Conservation (phyloP, 345 rosid species). For the Kandelia obovata region DNA sequence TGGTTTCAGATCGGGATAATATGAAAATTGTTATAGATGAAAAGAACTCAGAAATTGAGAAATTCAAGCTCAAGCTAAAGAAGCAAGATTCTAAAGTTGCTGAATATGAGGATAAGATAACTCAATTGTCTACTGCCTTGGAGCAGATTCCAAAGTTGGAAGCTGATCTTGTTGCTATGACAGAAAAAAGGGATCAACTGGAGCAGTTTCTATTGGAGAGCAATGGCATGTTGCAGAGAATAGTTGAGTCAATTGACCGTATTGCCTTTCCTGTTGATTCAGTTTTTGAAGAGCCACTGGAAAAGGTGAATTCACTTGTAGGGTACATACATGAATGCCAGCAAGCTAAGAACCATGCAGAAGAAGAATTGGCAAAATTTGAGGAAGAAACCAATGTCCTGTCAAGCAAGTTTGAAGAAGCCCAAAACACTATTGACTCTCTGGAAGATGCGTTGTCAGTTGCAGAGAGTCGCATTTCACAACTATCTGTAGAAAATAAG, state of each 20-base stretch:
- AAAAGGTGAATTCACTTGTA: slow-evolving; percentile 60
- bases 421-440: slow-evolving; percentile 38
- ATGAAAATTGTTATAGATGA: slow-evolving; percentile 60
- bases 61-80: slow-evolving; percentile 55
- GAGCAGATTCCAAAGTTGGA: slow-evolving; percentile 57
- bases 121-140: slow-evolving; percentile 45
- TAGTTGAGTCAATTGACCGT: slow-evolving; percentile 47
- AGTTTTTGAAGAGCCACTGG: slow-evolving; percentile 47
- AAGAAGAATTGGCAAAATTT: slow-evolving; percentile 46
- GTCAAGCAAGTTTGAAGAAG: slow-evolving; percentile 48
- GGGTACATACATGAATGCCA: slow-evolving; percentile 52
- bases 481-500: slow-evolving; percentile 49
- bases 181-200: slow-evolving; percentile 52
- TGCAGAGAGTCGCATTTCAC: slow-evolving; percentile 46
- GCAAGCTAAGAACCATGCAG: slow-evolving; percentile 43
- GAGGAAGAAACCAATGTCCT: slow-evolving; percentile 46
- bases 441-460: slow-evolving; percentile 51
- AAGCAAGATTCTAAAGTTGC: slow-evolving; percentile 46
- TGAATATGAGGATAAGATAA: slow-evolving; percentile 51
- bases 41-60: slow-evolving; percentile 60
- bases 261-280: slow-evolving; percentile 47
- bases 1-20: slow-evolving; percentile 80
- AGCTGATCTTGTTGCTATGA: slow-evolving; percentile 48
- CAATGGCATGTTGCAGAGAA: slow-evolving; percentile 45
- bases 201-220: slow-evolving; percentile 57